phyloP scores from a whole-genome alignment of 2,329 filamentous ascomycete species.

The Talaromyces sp. region DNA sequence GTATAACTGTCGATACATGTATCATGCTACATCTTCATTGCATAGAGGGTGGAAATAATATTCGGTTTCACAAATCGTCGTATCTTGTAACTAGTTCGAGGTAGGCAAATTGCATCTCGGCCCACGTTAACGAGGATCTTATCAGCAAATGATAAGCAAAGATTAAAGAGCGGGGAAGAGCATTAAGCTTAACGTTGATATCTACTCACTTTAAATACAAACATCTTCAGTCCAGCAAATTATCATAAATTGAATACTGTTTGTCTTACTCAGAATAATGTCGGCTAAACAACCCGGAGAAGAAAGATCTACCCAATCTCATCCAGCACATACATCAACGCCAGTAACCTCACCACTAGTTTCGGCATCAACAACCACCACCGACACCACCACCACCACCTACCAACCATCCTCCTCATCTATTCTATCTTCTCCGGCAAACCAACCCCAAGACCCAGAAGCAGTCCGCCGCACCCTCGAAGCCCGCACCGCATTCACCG shows the following conservation, averaged over 20 bases:
- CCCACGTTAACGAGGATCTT: neutral
- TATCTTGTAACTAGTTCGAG: neutral
- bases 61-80: neutral
- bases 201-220: neutral
- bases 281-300: neutral
- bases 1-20: constrained; percentile 11
- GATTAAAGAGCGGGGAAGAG: neutral
- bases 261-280: neutral
- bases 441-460: constrained; percentile 11
- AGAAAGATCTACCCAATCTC: neutral
- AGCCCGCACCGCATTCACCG: constrained; percentile 44
- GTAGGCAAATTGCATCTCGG: neutral
- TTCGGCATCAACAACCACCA: neutral
- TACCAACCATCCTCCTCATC: constrained; percentile 8
- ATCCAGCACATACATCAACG: neutral
- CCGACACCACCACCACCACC: constrained; percentile 13
- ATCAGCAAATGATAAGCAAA: constrained; percentile 5
- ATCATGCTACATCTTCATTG: constrained; percentile 9
- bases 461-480: constrained; percentile 34
- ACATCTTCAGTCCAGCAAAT: neutral
- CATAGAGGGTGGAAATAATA: constrained; percentile 2
- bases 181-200: neutral
- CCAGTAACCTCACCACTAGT: constrained; percentile 7
- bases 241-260: too few species aligned
- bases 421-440: constrained; percentile 22